phyloP scores from a whole-genome alignment of 2,329 filamentous ascomycete genomes.

The Trichophyton rubrum region DNA sequence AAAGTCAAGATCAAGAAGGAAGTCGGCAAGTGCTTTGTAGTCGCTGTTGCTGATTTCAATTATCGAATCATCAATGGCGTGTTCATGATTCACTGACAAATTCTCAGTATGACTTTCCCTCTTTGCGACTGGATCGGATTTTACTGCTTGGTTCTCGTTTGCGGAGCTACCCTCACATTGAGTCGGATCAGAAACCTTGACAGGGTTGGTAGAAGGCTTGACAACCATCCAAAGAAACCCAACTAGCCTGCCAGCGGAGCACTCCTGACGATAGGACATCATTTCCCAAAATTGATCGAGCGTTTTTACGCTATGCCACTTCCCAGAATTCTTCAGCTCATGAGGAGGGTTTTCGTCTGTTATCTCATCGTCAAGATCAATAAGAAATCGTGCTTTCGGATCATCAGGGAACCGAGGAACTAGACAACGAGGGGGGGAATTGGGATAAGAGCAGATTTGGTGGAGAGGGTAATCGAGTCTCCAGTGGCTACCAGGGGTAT shows the following conservation, averaged over 20 bases:
- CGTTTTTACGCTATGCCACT: conserved; percentile 72
- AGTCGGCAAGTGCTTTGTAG: conserved; percentile 30
- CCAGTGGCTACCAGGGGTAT: conserved; percentile 32
- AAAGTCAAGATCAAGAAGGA: conserved; percentile 33
- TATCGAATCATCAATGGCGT: conserved; percentile 20
- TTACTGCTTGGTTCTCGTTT: neutral
- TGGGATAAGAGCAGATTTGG: conserved; percentile 55
- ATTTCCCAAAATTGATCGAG: conserved; percentile 97
- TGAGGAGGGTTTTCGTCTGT: conserved; percentile 35
- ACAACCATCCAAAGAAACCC: conserved; percentile 93
- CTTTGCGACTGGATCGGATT: conserved; percentile 22
- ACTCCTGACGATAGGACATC: conserved; percentile 95
- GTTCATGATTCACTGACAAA: neutral
- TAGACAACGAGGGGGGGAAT: conserved; percentile 66
- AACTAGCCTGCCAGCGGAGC: conserved; percentile 79
- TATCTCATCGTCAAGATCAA: conserved; percentile 77
- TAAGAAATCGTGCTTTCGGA: conserved; percentile 78
- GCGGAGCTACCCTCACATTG: neutral
- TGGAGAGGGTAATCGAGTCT: conserved; percentile 57
- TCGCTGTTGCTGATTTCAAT: conserved; percentile 28
- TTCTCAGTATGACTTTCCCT: neutral
- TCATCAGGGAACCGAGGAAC: conserved; percentile 91
- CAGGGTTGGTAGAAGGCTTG: conserved; percentile 34
- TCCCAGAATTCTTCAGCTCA: conserved; percentile 45
- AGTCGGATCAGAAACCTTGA: neutral